Evolutionary conservation across 2,329 filamentous ascomycete genomes (phyloP).

Genomic region (Chalara sp.): DNA sequence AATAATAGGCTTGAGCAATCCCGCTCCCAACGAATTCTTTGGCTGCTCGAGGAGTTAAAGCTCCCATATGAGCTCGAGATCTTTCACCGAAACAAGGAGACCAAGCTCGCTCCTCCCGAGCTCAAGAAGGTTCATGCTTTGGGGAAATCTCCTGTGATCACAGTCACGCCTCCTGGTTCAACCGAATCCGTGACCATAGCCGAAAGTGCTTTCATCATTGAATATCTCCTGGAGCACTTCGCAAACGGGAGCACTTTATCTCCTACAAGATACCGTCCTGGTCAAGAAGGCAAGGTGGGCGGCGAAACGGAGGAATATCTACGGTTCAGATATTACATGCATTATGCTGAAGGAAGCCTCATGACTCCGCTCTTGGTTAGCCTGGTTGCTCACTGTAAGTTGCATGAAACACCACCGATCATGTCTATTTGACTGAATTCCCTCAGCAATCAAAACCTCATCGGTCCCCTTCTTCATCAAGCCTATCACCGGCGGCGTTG

Average conservation of each 20-base stretch:
- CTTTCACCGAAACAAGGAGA: conserved; percentile 60
- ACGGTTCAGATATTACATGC: conserved; percentile 63
- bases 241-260: conserved; percentile 38
- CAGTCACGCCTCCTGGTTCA: conserved; percentile 41
- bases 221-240: conserved; percentile 71
- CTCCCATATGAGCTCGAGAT: conserved; percentile 73
- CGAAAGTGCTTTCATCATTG: conserved; percentile 74
- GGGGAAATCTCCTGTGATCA: conserved; percentile 79
- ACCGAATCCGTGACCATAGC: conserved; percentile 58
- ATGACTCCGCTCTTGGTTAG: conserved; percentile 64
- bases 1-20: conserved; percentile 25
- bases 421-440: neutral
- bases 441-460: conserved; percentile 42
- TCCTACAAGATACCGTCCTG: conserved; percentile 48
- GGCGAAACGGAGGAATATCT: conserved; percentile 56
- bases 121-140: conserved; percentile 75
- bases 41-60: conserved; percentile 64
- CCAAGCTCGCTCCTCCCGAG: conserved; percentile 66
- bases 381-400: conserved; percentile 46
- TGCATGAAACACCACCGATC: too few species aligned
- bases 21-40: conserved; percentile 56
- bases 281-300: conserved; percentile 48
- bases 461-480: conserved; percentile 64
- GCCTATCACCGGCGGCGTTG: conserved; percentile 52
- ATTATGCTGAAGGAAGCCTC: conserved; percentile 79